Conservation (phyloP, 495 filamentous ascomycete genomes). For the Barbatosphaeria neglecta region DNA sequence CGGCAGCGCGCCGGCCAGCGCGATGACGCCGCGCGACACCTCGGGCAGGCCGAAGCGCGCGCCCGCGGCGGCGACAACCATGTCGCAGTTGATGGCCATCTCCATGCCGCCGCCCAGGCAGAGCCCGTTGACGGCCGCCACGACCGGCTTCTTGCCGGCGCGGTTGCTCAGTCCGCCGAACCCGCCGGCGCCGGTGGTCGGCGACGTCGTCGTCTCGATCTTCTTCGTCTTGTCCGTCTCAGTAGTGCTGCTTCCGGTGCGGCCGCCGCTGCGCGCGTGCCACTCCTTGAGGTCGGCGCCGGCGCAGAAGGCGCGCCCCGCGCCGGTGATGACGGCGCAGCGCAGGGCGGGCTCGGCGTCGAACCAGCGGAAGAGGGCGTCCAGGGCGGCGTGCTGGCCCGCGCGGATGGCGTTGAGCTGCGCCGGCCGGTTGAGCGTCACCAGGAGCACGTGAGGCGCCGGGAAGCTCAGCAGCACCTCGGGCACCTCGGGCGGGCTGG, state of each 20-base stretch:
- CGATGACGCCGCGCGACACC: slow-evolving; percentile 57
- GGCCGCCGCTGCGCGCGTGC: slow-evolving; percentile 14
- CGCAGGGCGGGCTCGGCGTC: slow-evolving; percentile 43
- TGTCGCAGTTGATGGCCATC: slow-evolving; percentile 60
- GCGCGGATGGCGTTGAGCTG: slow-evolving; percentile 47
- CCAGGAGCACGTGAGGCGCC: slow-evolving; percentile 41
- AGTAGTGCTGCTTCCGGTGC: no score
- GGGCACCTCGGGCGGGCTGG: slow-evolving; percentile 20
- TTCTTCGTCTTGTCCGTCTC: no score
- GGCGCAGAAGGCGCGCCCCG: slow-evolving; percentile 42
- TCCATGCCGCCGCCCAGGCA: slow-evolving; percentile 69
- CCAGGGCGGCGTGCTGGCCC: slow-evolving; percentile 38
- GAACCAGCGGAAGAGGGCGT: slow-evolving; percentile 44
- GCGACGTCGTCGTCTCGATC: slow-evolving; percentile 11
- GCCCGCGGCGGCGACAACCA: slow-evolving; percentile 50
- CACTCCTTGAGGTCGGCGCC: slow-evolving; percentile 46
- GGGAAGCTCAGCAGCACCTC: slow-evolving; percentile 44
- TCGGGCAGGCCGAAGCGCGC: slow-evolving; percentile 63
- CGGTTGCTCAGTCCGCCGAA: slow-evolving; percentile 40
- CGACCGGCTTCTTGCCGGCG: slow-evolving; percentile 54
- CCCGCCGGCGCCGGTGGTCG: no score
- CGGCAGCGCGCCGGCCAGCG: slow-evolving; percentile 63
- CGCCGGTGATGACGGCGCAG: slow-evolving; percentile 46
- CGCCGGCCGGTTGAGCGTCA: slow-evolving; percentile 49
- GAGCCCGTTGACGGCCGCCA: slow-evolving; percentile 70